phyloP scores from a whole-genome alignment of 495 filamentous ascomycete genomes.

The Filosporella fistucella region DNA sequence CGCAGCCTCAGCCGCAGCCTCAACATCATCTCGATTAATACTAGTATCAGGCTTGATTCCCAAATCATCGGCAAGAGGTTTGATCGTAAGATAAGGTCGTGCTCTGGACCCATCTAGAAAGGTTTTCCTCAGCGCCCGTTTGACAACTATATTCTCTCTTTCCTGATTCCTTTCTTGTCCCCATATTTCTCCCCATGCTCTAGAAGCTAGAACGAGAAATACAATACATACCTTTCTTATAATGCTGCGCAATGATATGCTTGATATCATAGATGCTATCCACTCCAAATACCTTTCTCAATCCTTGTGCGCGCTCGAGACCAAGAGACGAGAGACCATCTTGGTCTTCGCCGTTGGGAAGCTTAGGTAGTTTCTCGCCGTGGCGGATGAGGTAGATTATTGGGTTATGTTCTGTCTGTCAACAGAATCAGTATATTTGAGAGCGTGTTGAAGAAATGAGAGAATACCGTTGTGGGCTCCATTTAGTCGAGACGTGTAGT shows the following conservation, averaged over 20 bases:
- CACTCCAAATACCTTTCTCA: constrained; percentile 41
- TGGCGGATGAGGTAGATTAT: constrained; percentile 53
- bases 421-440: too few relatives aligned
- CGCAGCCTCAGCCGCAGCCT: constrained; percentile 41
- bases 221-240: constrained; percentile 33
- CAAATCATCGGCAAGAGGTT: constrained; percentile 44
- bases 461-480: too few relatives aligned
- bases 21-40: constrained; percentile 41
- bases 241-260: constrained; percentile 47
- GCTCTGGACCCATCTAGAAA: constrained; percentile 38
- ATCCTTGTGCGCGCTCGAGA: constrained; percentile 44
- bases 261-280: constrained; percentile 44
- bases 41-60: constrained; percentile 42
- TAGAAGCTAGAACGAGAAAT: background rate
- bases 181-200: too few relatives aligned
- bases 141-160: too few relatives aligned
- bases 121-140: too few relatives aligned
- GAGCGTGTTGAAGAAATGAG: too few relatives aligned
- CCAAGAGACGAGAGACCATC: constrained; percentile 42
- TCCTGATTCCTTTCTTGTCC: too few relatives aligned
- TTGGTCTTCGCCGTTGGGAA: constrained; percentile 26
- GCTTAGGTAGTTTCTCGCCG: constrained; percentile 47
- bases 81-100: constrained; percentile 48
- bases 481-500: too few relatives aligned
- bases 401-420: too few relatives aligned